Base-by-base conservation (phyloP, 441 rosid species). In the Isatis lusitanica region DNA sequence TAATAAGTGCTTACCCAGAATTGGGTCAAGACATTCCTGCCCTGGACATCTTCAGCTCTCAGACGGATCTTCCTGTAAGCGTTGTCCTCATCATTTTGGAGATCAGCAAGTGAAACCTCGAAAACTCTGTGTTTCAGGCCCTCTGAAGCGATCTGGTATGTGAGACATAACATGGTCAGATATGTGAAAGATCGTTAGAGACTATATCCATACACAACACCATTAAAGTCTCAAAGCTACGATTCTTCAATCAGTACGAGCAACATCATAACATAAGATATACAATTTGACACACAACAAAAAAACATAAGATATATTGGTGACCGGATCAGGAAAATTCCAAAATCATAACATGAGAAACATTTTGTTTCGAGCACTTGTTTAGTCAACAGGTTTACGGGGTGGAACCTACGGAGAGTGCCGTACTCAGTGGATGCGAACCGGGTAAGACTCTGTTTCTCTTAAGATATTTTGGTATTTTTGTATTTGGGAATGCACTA, bases 21-120 rank as follows among this genome's bases (percentile, higher is more conserved):
- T 58, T 88, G 89, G 26, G 87, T 82, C 71, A 90, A 62, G 31
- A 88, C 92, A 74, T 87, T 88, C 79, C 76, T 85, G 5, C 92
- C 91, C 70, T 90, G 94, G 48, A 88, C 92, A 76, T 90, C 96
- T 74, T 90, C 92, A 50, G 90, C 92, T 80, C 96, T 87, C 74
- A 90, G 77, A 48, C 88, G 79, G 71, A 89, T 90, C 83, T 87
- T 88, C 76, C 91, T 84, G 85, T 81, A 90, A 4, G 96, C 75
- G n/a, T 88, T 81, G 39, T 90, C 97, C 72, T 90, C 92, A 31
- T 87, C 92, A 28, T 60, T 70, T 58, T 87, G 89, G 56, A 88
- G 93, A 67, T 90, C 95, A 56, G 91, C 91, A 3, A 88, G 82
- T 0, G 96, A 90, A 28, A 86, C 47, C 84, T 90, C 94, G 68